Evolutionary conservation across 1,284 basidiomycete species (phyloP), one percentile per base, ranked within the genome.

Genomic region (Marasmius oreades): DNA sequence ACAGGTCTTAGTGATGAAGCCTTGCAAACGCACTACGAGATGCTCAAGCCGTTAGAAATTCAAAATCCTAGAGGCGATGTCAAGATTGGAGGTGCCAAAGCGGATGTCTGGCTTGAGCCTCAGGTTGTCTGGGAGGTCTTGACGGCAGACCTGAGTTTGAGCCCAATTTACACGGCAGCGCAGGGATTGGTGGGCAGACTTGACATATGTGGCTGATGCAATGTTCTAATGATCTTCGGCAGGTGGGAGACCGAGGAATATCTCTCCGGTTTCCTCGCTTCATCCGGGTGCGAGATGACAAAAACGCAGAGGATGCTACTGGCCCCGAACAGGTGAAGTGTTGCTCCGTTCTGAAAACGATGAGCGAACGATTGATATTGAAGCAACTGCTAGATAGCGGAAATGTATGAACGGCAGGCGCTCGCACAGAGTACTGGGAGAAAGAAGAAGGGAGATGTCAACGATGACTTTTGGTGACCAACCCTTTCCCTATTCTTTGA

Each of bases 111-210:
- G 93, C 93, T 98, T 70, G 93, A 97, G 68, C 94, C 94, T 22
- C 90, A 90, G 73, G 75, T 97, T 18, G 93, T 99, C 1, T 99
- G 96, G 95, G 97, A 99, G 74, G 95, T 99, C 31, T 81, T 99
- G 65, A 93, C 96, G 0, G 97, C 97, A 5, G 97, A 99, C 76
- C 71, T 99, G 64, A 97, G 93, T 71, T 75, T 99, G 73, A 98
- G 95, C 73, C 97, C 97, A 0, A 84, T 99, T 28, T 99, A 99
- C 70, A 92, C 93, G 5, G 97, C 97, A 4, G 97, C 93, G n/a
- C 91, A 95, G 70, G 96, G 96, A 61, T 66, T 95, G 74, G 94
- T 95, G 64, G 64, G 91, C 79, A 26, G 11, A 23, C 26, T 51
- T 52, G n/a, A 39, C 39, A 46, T 37, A 14, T 56, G 39, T 58